Percentiles rank a stretch among this genome's conserved stretches.
These are phyloP conservation scores for Penicillium sp. DNA, from an alignment of 2,329 filamentous ascomycete species.

Conservation along the genomic window DNA sequence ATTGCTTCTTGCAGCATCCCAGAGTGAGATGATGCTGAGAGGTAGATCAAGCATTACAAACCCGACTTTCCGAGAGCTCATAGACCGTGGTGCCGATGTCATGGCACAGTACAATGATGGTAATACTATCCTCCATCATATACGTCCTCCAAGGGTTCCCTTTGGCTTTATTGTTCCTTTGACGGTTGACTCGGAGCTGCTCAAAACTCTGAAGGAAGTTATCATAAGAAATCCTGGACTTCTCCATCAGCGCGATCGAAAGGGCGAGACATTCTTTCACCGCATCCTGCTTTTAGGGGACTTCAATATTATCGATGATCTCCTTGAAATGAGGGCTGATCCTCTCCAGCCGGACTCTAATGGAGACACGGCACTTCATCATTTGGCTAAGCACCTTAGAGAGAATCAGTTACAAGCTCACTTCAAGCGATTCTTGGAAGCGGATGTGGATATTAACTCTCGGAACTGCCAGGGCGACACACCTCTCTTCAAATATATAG, in stretches of 20 bases:
- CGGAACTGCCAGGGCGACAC: constrained; percentile 1
- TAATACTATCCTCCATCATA: not conserved
- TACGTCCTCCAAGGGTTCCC: not conserved
- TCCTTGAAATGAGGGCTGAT: not conserved
- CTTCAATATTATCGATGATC: not conserved
- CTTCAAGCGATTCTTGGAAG: not conserved
- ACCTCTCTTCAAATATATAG: not conserved
- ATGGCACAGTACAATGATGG: constrained; percentile 15
- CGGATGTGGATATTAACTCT: constrained; percentile 1
- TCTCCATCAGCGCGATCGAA: not conserved
- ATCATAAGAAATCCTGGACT: not conserved
- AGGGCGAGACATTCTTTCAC: constrained; percentile 8
- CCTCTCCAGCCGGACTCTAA: not conserved
- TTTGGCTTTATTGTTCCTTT: not conserved
- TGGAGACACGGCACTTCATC: not conserved
- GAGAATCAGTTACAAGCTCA: not conserved
- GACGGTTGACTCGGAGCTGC: not conserved
- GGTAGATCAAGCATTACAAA: not conserved
- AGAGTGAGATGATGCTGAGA: not conserved
- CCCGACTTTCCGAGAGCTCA: constrained; percentile 5
- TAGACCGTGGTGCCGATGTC: constrained; percentile 15
- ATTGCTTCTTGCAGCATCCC: not conserved
- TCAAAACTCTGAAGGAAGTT: not conserved
- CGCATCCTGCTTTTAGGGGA: not conserved
- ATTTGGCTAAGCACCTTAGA: not conserved